These are phyloP conservation scores for Alternaria rosae DNA, from an alignment of 2,329 filamentous ascomycete genomes.

Conservation along the genomic window DNA sequence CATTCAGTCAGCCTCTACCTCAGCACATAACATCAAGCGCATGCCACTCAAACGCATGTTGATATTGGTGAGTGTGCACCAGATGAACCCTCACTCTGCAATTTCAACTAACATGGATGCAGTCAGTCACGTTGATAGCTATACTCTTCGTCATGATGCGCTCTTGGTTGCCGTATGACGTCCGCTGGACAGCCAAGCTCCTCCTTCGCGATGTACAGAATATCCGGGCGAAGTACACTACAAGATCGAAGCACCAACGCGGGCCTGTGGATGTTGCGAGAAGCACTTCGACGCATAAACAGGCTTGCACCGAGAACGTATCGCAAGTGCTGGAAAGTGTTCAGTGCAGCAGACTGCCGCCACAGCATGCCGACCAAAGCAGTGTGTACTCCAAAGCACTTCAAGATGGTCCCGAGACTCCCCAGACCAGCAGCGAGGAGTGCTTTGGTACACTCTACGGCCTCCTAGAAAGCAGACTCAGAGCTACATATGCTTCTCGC, in stretches of 20 bases:
- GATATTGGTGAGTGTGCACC: neutral
- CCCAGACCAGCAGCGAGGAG: neutral
- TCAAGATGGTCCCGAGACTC: neutral
- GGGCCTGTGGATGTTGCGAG: neutral
- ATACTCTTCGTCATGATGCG: constrained; percentile 2
- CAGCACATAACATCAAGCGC: neutral
- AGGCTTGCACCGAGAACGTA: neutral
- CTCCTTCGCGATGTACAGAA: constrained; percentile 29
- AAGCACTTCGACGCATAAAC: neutral
- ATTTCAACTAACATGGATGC: neutral
- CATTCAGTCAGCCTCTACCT: neutral
- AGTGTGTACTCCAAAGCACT: neutral
- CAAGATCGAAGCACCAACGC: constrained; percentile 7
- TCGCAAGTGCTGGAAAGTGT: neutral
- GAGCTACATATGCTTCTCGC: constrained; percentile 12
- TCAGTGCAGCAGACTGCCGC: neutral
- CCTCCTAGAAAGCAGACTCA: constrained; percentile 17
- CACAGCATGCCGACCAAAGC: neutral
- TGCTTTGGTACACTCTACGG: constrained; percentile 9
- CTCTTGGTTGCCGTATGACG: constrained; percentile 7
- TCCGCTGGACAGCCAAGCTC: constrained; percentile 21
- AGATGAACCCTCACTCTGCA: neutral
- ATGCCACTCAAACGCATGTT: neutral
- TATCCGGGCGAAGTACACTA: constrained; percentile 9
- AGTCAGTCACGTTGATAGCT: neutral